A percentile compares a stretch with the other conserved stretches of the same genome.
These are phyloP conservation scores for Lactarius indigo DNA, from an alignment of 768 basidiomycete species.

Conservation along the genomic window DNA sequence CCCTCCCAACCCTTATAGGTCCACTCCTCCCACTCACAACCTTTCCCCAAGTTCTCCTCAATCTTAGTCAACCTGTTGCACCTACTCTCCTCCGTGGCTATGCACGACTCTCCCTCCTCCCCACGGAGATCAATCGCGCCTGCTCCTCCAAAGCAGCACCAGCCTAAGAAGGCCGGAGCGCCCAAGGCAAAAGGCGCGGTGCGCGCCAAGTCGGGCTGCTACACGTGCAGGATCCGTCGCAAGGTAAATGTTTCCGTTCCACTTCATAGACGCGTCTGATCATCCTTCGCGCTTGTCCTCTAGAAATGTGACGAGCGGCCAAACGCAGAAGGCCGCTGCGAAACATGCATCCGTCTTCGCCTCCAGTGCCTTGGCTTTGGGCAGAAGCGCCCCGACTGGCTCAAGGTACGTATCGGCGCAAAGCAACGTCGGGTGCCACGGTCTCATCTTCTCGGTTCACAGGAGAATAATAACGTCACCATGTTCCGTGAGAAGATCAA, in stretches of 20 bases:
- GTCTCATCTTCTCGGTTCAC: conserved; percentile 12
- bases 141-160: conserved; percentile 36
- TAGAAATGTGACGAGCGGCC: conserved; percentile 85
- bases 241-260: conserved; percentile 44
- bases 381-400: conserved; percentile 80
- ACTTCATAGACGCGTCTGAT: conserved; percentile 11
- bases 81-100: conserved; percentile 25
- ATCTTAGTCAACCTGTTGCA: conserved; percentile 24
- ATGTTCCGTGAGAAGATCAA: conserved; percentile 77
- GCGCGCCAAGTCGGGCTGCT: conserved; percentile 85
- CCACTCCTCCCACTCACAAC: conserved; percentile 14
- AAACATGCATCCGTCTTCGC: conserved; percentile 73
- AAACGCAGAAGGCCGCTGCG: conserved; percentile 58
- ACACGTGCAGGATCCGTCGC: conserved; percentile 81
- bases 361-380: conserved; percentile 87
- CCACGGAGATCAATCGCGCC: conserved; percentile 33
- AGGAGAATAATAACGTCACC: conserved; percentile 69
- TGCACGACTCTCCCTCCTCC: conserved; percentile 36
- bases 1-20: conserved; percentile 13
- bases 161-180: conserved; percentile 43
- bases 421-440: neutral
- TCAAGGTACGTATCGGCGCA: conserved; percentile 54
- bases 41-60: neutral
- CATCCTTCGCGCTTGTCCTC: conserved; percentile 17
- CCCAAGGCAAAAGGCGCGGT: conserved; percentile 78